Evolutionary conservation across 495 filamentous ascomycete genomes (phyloP), one percentile per base, ranked within the genome.

Genomic region (Penicillium desertorum): DNA sequence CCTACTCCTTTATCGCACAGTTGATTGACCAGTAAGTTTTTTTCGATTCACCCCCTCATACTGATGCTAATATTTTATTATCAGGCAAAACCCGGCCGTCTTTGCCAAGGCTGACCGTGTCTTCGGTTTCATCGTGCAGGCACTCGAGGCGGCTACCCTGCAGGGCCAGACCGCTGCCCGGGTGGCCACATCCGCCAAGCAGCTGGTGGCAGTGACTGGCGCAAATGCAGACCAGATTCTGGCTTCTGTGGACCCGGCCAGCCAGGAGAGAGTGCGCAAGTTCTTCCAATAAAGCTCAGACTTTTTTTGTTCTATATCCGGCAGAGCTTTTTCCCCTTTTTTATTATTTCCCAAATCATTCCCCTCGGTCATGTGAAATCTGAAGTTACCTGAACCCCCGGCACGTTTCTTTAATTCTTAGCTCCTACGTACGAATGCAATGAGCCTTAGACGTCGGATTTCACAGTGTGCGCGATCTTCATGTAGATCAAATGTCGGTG

Each of bases 21-120:
- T 72, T 99, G 55, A 96, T 99, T 68, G 89, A 96, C 46, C 87
- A 93, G 94, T 96, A 87, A 79, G 91, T 86, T 60, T 64, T n/a
- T 25, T 46, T 45, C n/a, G 11, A 12, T 14, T 23, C 11, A 39
- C 9, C 20, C 20, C 16, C 25, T 50, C 10, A 44, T 41, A 9
- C 5, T 32, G 6, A 37, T 47, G 43, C 62, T 71, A 61, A 73
- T 57, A 17, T 60, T 45, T 11, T 25, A 43, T 19, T 14, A 42
- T 20, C 52, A 98, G 94, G 69, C 88, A 90, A 87, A 91, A 97
- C 68, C 89, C 91, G 1, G 88, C 84, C 19, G 89, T 96, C 50
- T 76, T 88, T 55, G 74, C 71, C 37, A 87, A 92, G 63, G 84
- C 90, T 11, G 81, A 82, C 54, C 88, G 90, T 62, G 82, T 91